Evolutionary conservation across 768 basidiomycete genomes (phyloP).

Genomic region (Suillus paluster): DNA sequence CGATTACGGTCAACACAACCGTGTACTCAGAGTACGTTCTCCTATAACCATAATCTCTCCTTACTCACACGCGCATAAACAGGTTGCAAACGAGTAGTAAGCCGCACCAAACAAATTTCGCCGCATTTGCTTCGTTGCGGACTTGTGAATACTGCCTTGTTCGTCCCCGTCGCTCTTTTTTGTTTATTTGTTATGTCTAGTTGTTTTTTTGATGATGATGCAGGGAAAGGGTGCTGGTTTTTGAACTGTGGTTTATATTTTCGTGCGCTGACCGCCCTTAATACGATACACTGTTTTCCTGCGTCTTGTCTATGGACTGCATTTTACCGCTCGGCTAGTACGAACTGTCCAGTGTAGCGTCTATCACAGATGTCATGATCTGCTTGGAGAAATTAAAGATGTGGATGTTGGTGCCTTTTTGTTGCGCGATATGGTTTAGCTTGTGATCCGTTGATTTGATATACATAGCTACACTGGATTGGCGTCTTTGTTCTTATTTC

Average conservation of each 20-base stretch:
- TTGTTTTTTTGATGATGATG: background rate
- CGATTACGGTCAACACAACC: slow-evolving; percentile 32
- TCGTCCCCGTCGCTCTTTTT: background rate
- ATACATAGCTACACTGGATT: background rate
- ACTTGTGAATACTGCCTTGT: background rate
- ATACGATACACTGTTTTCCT: background rate
- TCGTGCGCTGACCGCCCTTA: background rate
- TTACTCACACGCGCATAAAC: background rate
- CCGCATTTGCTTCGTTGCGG: background rate
- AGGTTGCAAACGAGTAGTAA: slow-evolving; percentile 4
- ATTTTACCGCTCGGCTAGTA: background rate
- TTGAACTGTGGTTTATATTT: background rate
- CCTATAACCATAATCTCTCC: background rate
- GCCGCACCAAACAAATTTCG: background rate
- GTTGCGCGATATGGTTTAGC: background rate
- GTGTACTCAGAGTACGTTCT: slow-evolving; percentile 32
- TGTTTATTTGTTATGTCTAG: slow-evolving; percentile 2
- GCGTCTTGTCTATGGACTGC: background rate
- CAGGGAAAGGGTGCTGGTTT: background rate
- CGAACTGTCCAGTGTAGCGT: slow-evolving; percentile 1
- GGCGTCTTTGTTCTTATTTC: background rate
- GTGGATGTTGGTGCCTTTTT: background rate
- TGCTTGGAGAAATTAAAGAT: background rate
- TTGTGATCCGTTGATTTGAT: background rate
- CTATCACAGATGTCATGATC: background rate